Evolutionary conservation across 2,329 filamentous ascomycete genomes (phyloP), one percentile per base, ranked within the genome.

Genomic region (Lasiodiplodia hormozganensis): DNA sequence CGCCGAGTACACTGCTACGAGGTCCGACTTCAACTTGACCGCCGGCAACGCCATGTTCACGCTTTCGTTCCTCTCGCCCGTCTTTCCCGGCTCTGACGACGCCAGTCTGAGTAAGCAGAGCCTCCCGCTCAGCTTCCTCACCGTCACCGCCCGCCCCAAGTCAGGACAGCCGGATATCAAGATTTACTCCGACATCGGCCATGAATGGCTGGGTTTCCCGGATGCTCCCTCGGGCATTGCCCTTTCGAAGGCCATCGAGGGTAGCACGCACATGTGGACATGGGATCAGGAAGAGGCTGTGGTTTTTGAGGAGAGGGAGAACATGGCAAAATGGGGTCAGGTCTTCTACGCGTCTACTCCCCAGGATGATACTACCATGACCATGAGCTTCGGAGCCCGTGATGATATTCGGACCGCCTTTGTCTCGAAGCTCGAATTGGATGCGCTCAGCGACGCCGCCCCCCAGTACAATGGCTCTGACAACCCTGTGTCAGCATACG

Each of bases 31-130:
- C 67, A 77, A 73, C 16, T 72, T 83, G 16, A 73, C 71, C 34
- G 81, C 81, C n/a, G 79, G 80, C 0, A 31, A 72, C 11, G 76
- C 76, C n/a, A 73, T 65, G 3, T 73, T 83, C 36, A 77, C 73
- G 0, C 69, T 84, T 43, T 81, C 83, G 67, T 83, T 83, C 68
- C 79, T 83, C 66, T 83, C 82, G 10, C 82, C 81, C 0, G 77
- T 83, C 5, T 81, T 80, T 2, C 81, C 81, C 2, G 67, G 40
- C 16, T 40, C 51, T 4, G 67, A 68, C 28, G 67, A 64, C 4
- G 76, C 76, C 0, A 78, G 82, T 69, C 79, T 82, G 67, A 64
- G 81, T 3, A 77, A 81, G 25, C 82, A 84, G 66, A 83, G 81
- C 14, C 75, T 83, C 49, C 82, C 82, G 34, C 83, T 82, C 70